Percentiles rank a stretch among this genome's conserved stretches.
Conservation (phyloP, 1,284 basidiomycete species). For the Trametes polyzona region DNA sequence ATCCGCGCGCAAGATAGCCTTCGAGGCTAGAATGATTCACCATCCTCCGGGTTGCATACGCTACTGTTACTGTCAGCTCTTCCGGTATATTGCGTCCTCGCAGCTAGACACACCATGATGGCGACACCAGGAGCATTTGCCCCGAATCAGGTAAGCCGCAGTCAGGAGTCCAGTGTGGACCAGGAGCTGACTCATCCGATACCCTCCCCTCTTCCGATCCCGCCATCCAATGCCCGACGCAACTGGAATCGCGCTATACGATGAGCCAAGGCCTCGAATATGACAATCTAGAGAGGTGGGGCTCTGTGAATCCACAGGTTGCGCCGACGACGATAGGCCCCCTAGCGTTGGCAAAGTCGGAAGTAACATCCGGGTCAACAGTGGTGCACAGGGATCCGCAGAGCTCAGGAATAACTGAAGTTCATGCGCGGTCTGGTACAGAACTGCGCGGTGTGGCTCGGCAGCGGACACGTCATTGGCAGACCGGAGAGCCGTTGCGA, state of each 20-base stretch:
- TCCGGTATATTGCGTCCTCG: no score
- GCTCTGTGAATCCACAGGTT: no score
- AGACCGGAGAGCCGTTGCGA: background rate
- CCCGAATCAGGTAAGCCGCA: conserved; percentile 12
- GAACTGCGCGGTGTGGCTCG: conserved; percentile 1
- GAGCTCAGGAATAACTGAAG: no score
- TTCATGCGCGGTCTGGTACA: no score
- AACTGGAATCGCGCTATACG: background rate
- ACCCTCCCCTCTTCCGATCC: background rate
- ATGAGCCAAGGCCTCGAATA: background rate
- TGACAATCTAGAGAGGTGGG: background rate
- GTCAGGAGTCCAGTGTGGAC: background rate
- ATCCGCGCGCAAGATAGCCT: no score
- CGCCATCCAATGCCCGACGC: background rate
- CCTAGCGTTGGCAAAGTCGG: background rate
- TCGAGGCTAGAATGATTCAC: no score
- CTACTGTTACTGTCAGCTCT: no score
- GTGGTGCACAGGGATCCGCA: conserved; percentile 1
- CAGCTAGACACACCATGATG: background rate
- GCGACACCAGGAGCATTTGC: background rate
- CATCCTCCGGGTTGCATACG: no score
- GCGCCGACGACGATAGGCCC: no score
- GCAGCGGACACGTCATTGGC: conserved; percentile 9
- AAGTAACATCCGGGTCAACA: background rate
- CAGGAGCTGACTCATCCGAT: conserved; percentile 5